Conservation (phyloP, 2,329 filamentous ascomycete species). For the Diaporthe humulicola region DNA sequence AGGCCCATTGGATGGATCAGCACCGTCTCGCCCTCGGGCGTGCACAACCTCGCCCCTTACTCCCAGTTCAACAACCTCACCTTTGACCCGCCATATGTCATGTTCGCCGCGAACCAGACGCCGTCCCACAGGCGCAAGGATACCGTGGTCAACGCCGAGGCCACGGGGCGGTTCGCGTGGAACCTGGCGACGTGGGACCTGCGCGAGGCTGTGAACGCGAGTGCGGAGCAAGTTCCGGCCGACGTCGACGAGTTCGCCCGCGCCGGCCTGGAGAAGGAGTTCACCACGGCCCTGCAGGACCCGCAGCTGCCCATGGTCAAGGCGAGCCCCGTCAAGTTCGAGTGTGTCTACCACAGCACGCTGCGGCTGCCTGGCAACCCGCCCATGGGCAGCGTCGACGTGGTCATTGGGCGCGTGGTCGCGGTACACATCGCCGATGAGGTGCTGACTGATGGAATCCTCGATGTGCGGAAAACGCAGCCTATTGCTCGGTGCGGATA, state of each 20-base stretch:
- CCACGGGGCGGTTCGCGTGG: constrained; percentile 69
- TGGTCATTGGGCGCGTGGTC: constrained; percentile 69
- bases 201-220: constrained; percentile 67
- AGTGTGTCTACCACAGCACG: constrained; percentile 69
- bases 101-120: constrained; percentile 72
- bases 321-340: constrained; percentile 68
- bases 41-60: constrained; percentile 71
- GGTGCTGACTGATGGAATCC: constrained; percentile 65
- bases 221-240: constrained; percentile 62
- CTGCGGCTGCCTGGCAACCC: constrained; percentile 67
- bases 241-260: constrained; percentile 68
- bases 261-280: constrained; percentile 63
- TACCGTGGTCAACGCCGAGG: constrained; percentile 68
- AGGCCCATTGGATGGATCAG: constrained; percentile 75
- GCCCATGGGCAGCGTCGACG: constrained; percentile 69
- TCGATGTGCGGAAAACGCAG: constrained; percentile 68
- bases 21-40: constrained; percentile 60
- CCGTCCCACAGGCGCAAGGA: constrained; percentile 63
- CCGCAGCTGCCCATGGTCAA: constrained; percentile 63
- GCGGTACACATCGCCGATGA: constrained; percentile 69
- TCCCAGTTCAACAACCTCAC: constrained; percentile 74
- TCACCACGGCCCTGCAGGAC: constrained; percentile 49
- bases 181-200: constrained; percentile 70
- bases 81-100: constrained; percentile 73
- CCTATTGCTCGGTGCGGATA: constrained; percentile 74